Conservation (phyloP, 2,329 filamentous ascomycete genomes). For the Colletotrichum cuscutae region DNA sequence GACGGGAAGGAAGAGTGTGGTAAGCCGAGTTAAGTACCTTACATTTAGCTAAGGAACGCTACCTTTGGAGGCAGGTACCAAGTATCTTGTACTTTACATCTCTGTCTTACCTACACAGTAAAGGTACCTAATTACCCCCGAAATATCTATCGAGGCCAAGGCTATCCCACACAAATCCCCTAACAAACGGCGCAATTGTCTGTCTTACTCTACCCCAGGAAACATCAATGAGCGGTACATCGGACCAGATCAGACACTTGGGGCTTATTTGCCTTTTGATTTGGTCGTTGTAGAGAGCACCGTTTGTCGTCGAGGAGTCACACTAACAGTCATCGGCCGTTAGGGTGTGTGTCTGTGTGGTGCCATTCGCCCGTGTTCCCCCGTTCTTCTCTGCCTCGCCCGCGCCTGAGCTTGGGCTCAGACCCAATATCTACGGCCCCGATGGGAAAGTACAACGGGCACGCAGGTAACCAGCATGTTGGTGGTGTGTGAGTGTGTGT, state of each 20-base stretch:
- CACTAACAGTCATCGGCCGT: slow-evolving; percentile 24
- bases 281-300: not conserved
- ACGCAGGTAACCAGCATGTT: not conserved
- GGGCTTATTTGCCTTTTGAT: not conserved
- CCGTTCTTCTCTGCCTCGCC: not conserved
- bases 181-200: not conserved
- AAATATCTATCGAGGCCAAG: not conserved
- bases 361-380: slow-evolving; percentile 16
- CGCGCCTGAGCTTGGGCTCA: not conserved
- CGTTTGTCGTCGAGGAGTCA: slow-evolving; percentile 27
- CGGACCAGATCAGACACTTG: not conserved
- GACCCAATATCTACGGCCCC: not conserved
- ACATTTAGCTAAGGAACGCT: not conserved
- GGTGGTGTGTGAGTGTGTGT: too few relatives aligned
- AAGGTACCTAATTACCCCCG: not conserved
- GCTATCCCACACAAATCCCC: not conserved
- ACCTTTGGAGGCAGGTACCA: not conserved
- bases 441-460: not conserved
- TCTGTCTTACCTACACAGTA: not conserved
- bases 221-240: not conserved
- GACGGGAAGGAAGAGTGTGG: not conserved
- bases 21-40: not conserved
- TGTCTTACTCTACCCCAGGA: not conserved
- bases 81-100: not conserved
- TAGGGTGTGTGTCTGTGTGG: slow-evolving; percentile 31